Percentiles rank a stretch among this genome's conserved stretches.
These are phyloP conservation scores for Veloporphyrellus conicus DNA, from an alignment of 1,284 basidiomycete genomes.

Conservation along the genomic window DNA sequence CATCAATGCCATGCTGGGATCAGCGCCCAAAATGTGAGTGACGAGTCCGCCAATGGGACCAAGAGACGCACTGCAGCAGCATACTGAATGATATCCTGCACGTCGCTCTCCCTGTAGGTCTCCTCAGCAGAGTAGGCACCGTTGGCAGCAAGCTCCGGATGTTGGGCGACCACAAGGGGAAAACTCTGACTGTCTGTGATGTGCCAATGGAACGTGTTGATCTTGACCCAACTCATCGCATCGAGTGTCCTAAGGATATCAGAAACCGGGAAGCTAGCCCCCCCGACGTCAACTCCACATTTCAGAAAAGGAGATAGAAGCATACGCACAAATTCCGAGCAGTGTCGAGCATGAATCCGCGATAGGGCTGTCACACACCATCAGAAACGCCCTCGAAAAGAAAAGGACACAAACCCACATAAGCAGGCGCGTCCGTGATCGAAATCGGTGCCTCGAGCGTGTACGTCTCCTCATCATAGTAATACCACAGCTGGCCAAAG, in stretches of 20 bases:
- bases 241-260: slow-evolving; percentile 75
- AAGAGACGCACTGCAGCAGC: slow-evolving; percentile 50
- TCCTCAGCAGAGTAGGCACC: slow-evolving; percentile 59
- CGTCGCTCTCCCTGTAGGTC: slow-evolving; percentile 55
- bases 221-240: slow-evolving; percentile 83
- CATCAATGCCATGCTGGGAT: slow-evolving; percentile 29
- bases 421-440: slow-evolving; percentile 63
- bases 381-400: slow-evolving; percentile 4
- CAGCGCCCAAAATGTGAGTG: slow-evolving; percentile 1
- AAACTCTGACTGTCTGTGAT: slow-evolving; percentile 65
- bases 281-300: not conserved
- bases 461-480: slow-evolving; percentile 47
- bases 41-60: not conserved
- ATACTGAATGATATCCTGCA: slow-evolving; percentile 56
- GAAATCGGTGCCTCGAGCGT: slow-evolving; percentile 55
- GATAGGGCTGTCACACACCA: slow-evolving; percentile 51
- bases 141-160: slow-evolving; percentile 51
- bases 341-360: slow-evolving; percentile 83
- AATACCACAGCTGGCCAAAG: slow-evolving; percentile 76
- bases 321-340: slow-evolving; percentile 53
- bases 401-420: slow-evolving; percentile 41
- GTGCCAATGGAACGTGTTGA: slow-evolving; percentile 71
- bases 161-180: slow-evolving; percentile 57
- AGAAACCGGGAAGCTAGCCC: slow-evolving; percentile 54
- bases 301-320: not conserved